These are phyloP conservation scores for Globisporangium abappressorium DNA, from an alignment of 352 stramenopile species.

Conservation along the genomic window DNA sequence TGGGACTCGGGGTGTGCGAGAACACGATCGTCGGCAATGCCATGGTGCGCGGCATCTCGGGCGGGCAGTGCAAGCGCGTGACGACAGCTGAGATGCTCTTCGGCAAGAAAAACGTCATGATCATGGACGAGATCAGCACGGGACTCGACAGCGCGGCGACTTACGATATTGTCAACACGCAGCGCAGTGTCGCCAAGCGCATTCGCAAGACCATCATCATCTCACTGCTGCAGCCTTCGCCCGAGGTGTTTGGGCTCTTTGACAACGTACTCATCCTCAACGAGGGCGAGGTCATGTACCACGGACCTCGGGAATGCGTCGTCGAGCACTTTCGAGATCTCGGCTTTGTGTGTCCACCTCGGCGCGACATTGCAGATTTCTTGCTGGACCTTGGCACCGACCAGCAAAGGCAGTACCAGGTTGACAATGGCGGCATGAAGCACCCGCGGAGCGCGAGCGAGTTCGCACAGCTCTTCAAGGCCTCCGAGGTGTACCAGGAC, in stretches of 20 bases:
- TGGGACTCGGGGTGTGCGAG: conserved; percentile 28
- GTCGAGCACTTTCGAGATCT: conserved; percentile 64
- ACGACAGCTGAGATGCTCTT: conserved; percentile 86
- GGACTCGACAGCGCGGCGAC: conserved; percentile 80
- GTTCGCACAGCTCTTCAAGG: conserved; percentile 21
- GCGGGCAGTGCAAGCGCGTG: conserved; percentile 89
- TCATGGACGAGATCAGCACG: conserved; percentile 91
- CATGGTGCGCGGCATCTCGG: conserved; percentile 65
- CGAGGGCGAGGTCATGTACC: conserved; percentile 82
- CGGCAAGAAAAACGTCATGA: conserved; percentile 54
- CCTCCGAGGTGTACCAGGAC: conserved; percentile 19
- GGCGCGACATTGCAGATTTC: conserved; percentile 28
- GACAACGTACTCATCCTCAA: conserved; percentile 89
- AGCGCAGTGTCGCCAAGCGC: conserved; percentile 26
- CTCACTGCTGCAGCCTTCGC: conserved; percentile 76
- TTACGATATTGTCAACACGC: conserved; percentile 69
- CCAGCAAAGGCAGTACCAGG: conserved; percentile 23
- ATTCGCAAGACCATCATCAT: conserved; percentile 33
- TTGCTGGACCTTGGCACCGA: conserved; percentile 24
- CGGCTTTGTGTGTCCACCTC: conserved; percentile 35
- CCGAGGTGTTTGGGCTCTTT: conserved; percentile 88
- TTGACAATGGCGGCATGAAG: not conserved
- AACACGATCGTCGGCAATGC: conserved; percentile 59
- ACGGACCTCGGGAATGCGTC: conserved; percentile 51
- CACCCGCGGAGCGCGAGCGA: conserved; percentile 10